Evolutionary conservation across 768 basidiomycete species (phyloP).

Genomic region (Pleurotus eryngii): DNA sequence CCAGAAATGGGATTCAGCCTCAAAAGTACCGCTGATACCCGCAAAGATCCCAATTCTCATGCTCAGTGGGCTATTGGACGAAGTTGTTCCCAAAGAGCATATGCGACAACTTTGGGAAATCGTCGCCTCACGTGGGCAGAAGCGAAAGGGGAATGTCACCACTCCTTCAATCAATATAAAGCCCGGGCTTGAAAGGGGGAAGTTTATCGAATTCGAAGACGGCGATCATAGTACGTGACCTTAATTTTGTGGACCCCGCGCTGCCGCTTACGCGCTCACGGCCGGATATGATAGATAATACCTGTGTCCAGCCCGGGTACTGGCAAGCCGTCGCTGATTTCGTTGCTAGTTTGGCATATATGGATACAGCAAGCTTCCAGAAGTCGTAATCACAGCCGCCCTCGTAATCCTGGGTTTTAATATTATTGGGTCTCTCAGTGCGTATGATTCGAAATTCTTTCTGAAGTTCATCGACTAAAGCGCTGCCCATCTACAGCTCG

Average conservation of each 20-base stretch:
- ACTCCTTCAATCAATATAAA: constrained; percentile 29
- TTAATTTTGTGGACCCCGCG: not conserved
- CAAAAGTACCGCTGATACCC: constrained; percentile 62
- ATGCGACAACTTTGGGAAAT: constrained; percentile 75
- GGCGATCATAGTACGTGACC: constrained; percentile 51
- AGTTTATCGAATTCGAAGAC: constrained; percentile 51
- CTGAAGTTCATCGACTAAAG: not conserved
- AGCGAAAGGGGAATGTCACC: constrained; percentile 24
- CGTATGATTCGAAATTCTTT: not conserved
- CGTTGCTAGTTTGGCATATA: constrained; percentile 23
- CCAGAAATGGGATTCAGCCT: constrained; percentile 83
- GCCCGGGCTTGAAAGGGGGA: constrained; percentile 49
- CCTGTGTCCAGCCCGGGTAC: constrained; percentile 52
- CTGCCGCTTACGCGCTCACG: not conserved
- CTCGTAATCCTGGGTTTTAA: not conserved
- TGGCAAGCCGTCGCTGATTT: constrained; percentile 52
- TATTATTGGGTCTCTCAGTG: not conserved
- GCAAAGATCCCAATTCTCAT: constrained; percentile 72
- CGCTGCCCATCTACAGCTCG: not conserved
- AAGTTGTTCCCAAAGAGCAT: constrained; percentile 71
- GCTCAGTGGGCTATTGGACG: constrained; percentile 71
- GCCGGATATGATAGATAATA: constrained; percentile 39
- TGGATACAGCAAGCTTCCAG: constrained; percentile 4
- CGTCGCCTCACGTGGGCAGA: constrained; percentile 51
- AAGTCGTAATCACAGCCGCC: not conserved